Percentiles rank a stretch among this genome's conserved stretches.
These are phyloP conservation scores for Populus simonii DNA, from an alignment of 345 rosid genomes.

Conservation along the genomic window DNA sequence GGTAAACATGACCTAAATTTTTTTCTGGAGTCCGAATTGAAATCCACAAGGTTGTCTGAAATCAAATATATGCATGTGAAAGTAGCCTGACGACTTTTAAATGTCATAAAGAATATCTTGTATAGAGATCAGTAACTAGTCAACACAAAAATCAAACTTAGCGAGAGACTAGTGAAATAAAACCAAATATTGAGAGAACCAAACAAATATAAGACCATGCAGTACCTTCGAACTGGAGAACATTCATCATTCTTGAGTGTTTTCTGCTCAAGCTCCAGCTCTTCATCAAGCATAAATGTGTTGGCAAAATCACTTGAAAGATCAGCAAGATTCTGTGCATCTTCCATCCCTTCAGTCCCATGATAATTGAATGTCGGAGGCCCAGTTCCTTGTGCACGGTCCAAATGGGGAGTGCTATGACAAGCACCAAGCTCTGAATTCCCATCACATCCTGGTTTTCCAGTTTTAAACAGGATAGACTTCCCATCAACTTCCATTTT, in stretches of 20 bases:
- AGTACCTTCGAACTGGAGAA: conserved; percentile 56
- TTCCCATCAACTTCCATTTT: conserved; percentile 14
- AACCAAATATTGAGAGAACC: neutral
- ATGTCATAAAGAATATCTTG: neutral
- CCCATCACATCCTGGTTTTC: conserved; percentile 16
- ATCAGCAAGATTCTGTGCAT: conserved; percentile 39
- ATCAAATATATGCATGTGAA: neutral
- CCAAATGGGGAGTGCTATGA: conserved; percentile 6
- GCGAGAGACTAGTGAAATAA: neutral
- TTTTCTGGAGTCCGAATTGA: neutral
- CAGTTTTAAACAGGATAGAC: conserved; percentile 14
- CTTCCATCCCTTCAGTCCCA: conserved; percentile 27
- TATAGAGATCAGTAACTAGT: neutral
- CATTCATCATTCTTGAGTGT: conserved; percentile 40
- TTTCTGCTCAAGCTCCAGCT: conserved; percentile 80
- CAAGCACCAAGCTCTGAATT: conserved; percentile 20
- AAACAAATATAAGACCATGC: conserved; percentile 4
- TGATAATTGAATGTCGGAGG: conserved; percentile 27
- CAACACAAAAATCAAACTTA: neutral
- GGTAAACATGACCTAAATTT: neutral
- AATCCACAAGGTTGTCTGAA: neutral
- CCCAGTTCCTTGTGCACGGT: conserved; percentile 32
- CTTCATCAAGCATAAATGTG: conserved; percentile 94
- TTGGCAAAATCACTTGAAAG: conserved; percentile 63
- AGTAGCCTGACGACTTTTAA: neutral